Conservation (phyloP, 2,329 filamentous ascomycete genomes). For the Fusarium piperis region DNA sequence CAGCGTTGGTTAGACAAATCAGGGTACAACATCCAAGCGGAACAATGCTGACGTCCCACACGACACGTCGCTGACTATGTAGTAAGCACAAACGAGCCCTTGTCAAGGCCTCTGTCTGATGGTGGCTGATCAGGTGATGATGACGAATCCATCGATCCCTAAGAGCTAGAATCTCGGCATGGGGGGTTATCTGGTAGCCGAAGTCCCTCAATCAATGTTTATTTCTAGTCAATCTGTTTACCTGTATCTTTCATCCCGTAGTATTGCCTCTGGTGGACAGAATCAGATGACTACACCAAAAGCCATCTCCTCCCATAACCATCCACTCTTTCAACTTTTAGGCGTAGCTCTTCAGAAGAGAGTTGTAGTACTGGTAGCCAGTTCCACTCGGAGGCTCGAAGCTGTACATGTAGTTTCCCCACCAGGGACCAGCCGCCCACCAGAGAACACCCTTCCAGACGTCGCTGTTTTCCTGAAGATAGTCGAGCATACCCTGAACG, state of each 20-base stretch:
- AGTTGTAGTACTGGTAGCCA: conserved; percentile 49
- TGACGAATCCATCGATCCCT: background rate
- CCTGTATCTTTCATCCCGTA: background rate
- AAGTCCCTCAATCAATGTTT: background rate
- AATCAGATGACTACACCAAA: background rate
- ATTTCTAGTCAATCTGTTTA: background rate
- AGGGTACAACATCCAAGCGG: background rate
- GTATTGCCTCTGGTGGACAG: background rate
- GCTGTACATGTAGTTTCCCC: conserved; percentile 60
- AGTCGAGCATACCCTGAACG: conserved; percentile 60
- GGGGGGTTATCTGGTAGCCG: background rate
- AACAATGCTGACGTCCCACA: background rate
- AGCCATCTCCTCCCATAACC: background rate
- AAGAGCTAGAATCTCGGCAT: background rate
- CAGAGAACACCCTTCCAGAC: conserved; percentile 68
- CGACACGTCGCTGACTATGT: background rate
- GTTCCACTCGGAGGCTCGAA: conserved; percentile 59
- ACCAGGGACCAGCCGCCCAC: conserved; percentile 70
- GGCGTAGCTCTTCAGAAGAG: conserved; percentile 34
- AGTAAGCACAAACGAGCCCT: background rate
- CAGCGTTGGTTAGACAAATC: background rate
- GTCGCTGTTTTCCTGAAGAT: conserved; percentile 64
- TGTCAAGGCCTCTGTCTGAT: background rate
- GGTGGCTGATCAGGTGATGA: background rate
- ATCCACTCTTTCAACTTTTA: conserved; percentile 31